Evolutionary conservation across 1,284 basidiomycete species (phyloP).

Genomic region (Ceratobasidium sp.): DNA sequence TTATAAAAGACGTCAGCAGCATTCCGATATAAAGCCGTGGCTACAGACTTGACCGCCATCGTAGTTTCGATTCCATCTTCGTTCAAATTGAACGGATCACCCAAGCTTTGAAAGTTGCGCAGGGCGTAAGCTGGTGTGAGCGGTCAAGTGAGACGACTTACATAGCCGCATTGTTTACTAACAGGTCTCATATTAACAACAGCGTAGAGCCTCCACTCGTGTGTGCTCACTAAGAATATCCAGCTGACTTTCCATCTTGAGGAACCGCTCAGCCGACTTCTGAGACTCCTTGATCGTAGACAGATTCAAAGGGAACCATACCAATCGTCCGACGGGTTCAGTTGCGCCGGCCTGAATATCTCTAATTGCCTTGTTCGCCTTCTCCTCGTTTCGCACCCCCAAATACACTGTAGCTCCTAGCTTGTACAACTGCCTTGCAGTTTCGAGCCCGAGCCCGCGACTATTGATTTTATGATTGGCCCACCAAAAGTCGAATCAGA

Average conservation of each 20-base stretch:
- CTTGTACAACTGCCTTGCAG: conserved; percentile 7
- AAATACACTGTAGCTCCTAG: conserved; percentile 9
- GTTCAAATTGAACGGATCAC: neutral
- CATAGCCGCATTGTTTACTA: conserved; percentile 5
- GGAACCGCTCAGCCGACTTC: conserved; percentile 11
- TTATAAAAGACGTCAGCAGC: neutral
- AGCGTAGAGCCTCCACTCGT: neutral
- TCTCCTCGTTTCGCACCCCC: neutral
- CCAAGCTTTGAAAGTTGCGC: neutral
- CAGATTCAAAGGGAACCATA: neutral
- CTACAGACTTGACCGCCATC: conserved; percentile 16
- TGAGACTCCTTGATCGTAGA: conserved; percentile 2
- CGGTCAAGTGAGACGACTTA: neutral
- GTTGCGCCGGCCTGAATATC: neutral
- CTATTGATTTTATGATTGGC: neutral
- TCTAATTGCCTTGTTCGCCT: neutral
- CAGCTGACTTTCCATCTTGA: neutral
- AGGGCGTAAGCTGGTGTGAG: neutral
- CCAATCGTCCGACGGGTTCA: neutral
- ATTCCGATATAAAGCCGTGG: neutral
- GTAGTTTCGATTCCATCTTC: conserved; percentile 3
- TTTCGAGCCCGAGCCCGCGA: conserved; percentile 4
- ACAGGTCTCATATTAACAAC: neutral
- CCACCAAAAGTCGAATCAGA: neutral
- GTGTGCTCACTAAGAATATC: conserved; percentile 1